Evolutionary conservation across 2,329 filamentous ascomycete genomes (phyloP).

Genomic region (Phoma herbarum): DNA sequence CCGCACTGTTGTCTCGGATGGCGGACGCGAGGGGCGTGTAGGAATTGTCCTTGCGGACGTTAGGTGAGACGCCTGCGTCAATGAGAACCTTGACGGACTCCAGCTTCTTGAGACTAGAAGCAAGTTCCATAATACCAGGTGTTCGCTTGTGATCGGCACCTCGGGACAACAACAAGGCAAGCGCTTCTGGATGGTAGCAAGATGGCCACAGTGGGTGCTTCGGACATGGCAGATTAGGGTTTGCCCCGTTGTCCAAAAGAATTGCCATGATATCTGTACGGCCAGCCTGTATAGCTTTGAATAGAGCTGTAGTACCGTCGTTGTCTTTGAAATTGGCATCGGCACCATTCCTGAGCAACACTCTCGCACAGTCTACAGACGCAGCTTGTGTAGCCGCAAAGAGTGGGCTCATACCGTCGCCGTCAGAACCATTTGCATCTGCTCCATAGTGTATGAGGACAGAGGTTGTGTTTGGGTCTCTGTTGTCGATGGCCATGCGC

Average conservation of each 20-base stretch:
- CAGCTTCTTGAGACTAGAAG: slow-evolving; percentile 69
- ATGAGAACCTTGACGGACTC: slow-evolving; percentile 67
- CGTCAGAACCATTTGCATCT: slow-evolving; percentile 42
- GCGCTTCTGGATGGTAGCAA: slow-evolving; percentile 64
- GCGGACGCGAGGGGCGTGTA: slow-evolving; percentile 74
- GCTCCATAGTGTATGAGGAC: slow-evolving; percentile 41
- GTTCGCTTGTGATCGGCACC: slow-evolving; percentile 69
- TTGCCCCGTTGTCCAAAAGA: slow-evolving; percentile 67
- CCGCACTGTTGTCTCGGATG: slow-evolving; percentile 70
- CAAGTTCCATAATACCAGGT: slow-evolving; percentile 71
- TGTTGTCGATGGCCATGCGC: slow-evolving; percentile 2
- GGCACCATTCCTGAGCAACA: slow-evolving; percentile 37
- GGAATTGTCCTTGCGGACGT: slow-evolving; percentile 69
- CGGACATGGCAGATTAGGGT: slow-evolving; percentile 73
- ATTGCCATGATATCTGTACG: slow-evolving; percentile 65
- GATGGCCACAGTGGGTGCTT: slow-evolving; percentile 75
- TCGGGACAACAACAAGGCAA: slow-evolving; percentile 67
- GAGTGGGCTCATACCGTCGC: slow-evolving; percentile 40
- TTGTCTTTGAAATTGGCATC: slow-evolving; percentile 55
- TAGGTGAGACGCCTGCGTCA: slow-evolving; percentile 66
- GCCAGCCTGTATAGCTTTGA: slow-evolving; percentile 66
- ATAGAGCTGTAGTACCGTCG: slow-evolving; percentile 70
- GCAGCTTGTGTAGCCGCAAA: slow-evolving; percentile 38
- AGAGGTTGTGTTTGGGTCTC: slow-evolving; percentile 30
- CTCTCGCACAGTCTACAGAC: slow-evolving; percentile 57